A percentile compares a stretch with the other conserved stretches of the same genome.
Evolutionary conservation across 1,284 basidiomycete species (phyloP).

Genomic region (Ganoderma resinaceum): DNA sequence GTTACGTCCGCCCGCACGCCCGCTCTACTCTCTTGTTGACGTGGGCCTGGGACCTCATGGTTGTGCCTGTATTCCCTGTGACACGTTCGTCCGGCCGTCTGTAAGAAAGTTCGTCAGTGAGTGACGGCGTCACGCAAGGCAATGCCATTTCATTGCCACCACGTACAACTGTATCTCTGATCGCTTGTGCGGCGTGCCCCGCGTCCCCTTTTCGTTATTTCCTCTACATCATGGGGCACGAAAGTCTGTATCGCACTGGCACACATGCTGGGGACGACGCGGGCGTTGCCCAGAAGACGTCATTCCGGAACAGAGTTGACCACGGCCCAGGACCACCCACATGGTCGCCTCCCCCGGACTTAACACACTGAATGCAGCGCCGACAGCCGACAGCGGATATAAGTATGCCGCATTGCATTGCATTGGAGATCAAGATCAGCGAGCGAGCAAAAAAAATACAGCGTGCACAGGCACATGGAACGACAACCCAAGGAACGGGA

Average conservation of each 20-base stretch:
- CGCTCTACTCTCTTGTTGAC: not conserved
- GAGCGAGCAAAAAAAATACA: not conserved
- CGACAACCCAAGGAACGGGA: not conserved
- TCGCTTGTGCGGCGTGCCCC: not conserved
- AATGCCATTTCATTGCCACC: not conserved
- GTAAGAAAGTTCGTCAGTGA: not conserved
- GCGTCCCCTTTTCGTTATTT: not conserved
- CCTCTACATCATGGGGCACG: too few relatives aligned
- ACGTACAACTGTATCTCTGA: not conserved
- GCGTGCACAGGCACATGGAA: not conserved
- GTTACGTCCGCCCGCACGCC: not conserved
- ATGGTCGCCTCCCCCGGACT: not conserved
- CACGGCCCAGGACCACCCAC: too few relatives aligned
- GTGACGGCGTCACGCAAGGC: not conserved
- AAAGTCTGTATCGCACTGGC: not conserved
- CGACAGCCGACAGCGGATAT: not conserved
- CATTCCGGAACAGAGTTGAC: not conserved
- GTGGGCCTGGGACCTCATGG: not conserved
- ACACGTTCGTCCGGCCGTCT: not conserved
- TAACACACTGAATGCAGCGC: not conserved
- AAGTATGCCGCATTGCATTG: too few relatives aligned
- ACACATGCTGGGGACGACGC: not conserved
- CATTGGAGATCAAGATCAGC: not conserved
- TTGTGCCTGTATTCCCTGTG: not conserved
- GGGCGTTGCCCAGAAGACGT: not conserved